Conservation (phyloP, 2,329 filamentous ascomycete genomes). For the Cordyceps javanica region DNA sequence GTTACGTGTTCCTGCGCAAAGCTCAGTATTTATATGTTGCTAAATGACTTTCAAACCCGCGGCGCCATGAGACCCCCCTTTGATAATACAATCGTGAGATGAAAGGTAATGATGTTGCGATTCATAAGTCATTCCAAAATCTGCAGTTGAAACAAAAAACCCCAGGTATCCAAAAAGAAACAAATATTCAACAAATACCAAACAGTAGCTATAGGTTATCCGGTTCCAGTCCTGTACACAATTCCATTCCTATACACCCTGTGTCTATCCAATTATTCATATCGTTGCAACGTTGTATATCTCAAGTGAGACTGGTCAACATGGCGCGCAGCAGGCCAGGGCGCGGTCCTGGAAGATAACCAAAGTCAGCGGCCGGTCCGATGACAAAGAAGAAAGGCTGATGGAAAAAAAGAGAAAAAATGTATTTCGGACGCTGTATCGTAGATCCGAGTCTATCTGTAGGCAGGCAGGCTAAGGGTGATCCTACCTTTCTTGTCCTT, state of each 20-base stretch:
- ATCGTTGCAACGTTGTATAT: not conserved
- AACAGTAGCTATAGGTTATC: not conserved
- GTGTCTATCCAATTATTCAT: not conserved
- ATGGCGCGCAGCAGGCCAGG: constrained; percentile 61
- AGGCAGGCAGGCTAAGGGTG: constrained; percentile 73
- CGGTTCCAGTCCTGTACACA: not conserved
- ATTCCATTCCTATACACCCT: not conserved
- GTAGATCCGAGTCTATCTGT: constrained; percentile 40
- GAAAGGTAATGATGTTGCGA: not conserved
- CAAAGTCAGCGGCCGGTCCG: constrained; percentile 26
- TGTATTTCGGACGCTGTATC: not conserved
- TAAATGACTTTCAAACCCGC: too few species aligned
- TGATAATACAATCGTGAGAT: not conserved
- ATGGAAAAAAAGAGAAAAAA: constrained; percentile 14
- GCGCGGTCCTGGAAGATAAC: constrained; percentile 47
- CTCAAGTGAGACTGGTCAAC: constrained; percentile 63
- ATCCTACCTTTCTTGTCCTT: constrained; percentile 96
- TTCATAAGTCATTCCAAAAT: constrained; percentile 9
- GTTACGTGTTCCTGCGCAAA: not conserved
- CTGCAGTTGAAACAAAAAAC: not conserved
- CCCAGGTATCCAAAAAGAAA: constrained; percentile 1
- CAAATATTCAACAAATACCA: not conserved
- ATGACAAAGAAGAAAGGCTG: constrained; percentile 11
- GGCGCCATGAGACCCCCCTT: not conserved
- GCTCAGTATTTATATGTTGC: not conserved